These are phyloP conservation scores for Combretum micranthum DNA, from an alignment of 345 rosid genomes.

Conservation along the genomic window DNA sequence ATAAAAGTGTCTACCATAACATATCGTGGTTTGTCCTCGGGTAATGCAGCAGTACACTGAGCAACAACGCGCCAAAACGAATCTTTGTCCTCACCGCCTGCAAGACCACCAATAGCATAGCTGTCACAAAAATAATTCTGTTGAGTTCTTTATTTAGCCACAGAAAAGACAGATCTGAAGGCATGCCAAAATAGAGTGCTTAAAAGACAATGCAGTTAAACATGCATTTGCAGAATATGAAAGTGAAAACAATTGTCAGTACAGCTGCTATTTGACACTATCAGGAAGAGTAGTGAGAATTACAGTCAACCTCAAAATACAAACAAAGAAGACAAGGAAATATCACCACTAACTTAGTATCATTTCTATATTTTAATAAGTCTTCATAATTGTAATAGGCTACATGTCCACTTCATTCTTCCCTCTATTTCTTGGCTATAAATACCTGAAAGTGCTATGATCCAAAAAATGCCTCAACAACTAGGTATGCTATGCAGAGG, in stretches of 20 bases:
- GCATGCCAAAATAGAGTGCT: neutral
- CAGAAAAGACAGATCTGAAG: neutral
- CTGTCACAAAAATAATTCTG: slow-evolving; percentile 38
- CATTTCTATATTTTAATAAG: no score
- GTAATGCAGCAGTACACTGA: slow-evolving; percentile 71
- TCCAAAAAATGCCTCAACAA: no score
- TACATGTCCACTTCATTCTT: no score
- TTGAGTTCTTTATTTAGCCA: slow-evolving; percentile 1
- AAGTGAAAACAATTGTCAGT: neutral
- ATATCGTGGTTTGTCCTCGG: slow-evolving; percentile 79
- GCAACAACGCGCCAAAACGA: slow-evolving; percentile 89
- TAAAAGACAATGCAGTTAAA: no score
- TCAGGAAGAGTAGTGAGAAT: neutral
- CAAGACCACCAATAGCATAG: slow-evolving; percentile 87
- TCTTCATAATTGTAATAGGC: no score
- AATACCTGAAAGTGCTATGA: no score
- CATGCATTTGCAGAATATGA: neutral
- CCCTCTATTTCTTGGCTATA: no score
- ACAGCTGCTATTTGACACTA: neutral
- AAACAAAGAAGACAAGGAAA: no score
- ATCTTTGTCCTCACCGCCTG: slow-evolving; percentile 88
- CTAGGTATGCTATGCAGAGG: no score
- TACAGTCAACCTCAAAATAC: no score
- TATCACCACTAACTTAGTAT: no score
- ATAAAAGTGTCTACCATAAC: slow-evolving; percentile 48